Percentiles rank a stretch among this genome's conserved stretches.
Conservation (phyloP, 1,284 basidiomycete genomes). For the Phylloporus sp. region DNA sequence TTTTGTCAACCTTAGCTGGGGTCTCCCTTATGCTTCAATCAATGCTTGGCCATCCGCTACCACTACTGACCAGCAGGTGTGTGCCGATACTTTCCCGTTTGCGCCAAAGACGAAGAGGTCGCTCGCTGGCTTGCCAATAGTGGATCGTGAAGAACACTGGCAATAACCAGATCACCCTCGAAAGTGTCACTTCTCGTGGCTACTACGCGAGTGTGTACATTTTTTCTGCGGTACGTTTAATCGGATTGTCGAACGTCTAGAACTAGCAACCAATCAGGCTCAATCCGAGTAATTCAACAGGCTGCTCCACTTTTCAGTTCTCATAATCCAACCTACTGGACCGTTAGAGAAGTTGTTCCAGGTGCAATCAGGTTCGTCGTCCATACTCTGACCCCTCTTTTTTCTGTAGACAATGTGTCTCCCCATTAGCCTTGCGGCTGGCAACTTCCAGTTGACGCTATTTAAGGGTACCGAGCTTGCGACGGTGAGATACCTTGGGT, state of each 20-base stretch:
- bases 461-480: too few species aligned
- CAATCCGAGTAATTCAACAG: not conserved
- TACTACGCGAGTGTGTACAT: not conserved
- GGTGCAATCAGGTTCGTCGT: not conserved
- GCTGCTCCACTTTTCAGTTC: not conserved
- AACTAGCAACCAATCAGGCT: not conserved
- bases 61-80: not conserved
- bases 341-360: not conserved
- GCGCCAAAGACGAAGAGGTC: too few species aligned
- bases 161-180: not conserved
- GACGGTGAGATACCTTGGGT: not conserved
- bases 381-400: not conserved
- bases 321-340: not conserved
- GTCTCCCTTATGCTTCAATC: not conserved
- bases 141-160: not conserved
- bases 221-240: too few species aligned
- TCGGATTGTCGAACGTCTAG: too few species aligned
- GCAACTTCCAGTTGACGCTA: not conserved
- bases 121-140: not conserved
- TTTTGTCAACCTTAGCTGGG: not conserved
- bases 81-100: not conserved
- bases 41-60: not conserved
- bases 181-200: not conserved
- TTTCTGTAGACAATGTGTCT: not conserved
- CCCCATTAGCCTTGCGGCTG: not conserved